Evolutionary conservation across 2,329 filamentous ascomycete species (phyloP).

Genomic region (Verticillium nonalfalfae): DNA sequence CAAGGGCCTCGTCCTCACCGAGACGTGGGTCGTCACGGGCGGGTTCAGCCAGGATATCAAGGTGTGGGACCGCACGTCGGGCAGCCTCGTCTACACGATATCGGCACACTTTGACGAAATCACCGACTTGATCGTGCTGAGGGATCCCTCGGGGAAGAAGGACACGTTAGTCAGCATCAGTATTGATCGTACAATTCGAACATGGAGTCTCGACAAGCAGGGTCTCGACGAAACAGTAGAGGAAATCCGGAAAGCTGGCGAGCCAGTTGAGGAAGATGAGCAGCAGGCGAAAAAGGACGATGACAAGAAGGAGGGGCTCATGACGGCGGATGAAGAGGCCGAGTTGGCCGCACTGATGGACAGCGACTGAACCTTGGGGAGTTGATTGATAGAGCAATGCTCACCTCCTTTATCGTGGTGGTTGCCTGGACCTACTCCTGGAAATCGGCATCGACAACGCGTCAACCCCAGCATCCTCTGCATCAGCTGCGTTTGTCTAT

Average conservation of each 20-base stretch:
- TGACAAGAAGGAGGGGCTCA: conserved; percentile 40
- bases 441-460: too few relatives aligned
- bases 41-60: conserved; percentile 89
- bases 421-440: too few relatives aligned
- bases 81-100: conserved; percentile 66
- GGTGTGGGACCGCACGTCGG: conserved; percentile 74
- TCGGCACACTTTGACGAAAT: conserved; percentile 91
- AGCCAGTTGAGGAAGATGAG: conserved; percentile 42
- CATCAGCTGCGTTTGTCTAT: too few relatives aligned
- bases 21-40: conserved; percentile 76
- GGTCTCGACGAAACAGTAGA: conserved; percentile 43
- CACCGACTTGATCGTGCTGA: conserved; percentile 66
- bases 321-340: conserved; percentile 88
- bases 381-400: neutral
- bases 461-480: too few relatives aligned
- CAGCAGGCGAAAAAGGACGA: conserved; percentile 38
- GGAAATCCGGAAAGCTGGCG: conserved; percentile 36
- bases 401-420: neutral
- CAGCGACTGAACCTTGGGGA: conserved; percentile 45
- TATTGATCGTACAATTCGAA: conserved; percentile 83
- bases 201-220: conserved; percentile 68
- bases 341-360: conserved; percentile 91
- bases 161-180: conserved; percentile 69
- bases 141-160: conserved; percentile 23
- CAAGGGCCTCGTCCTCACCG: conserved; percentile 68